Conservation (phyloP, 2,329 filamentous ascomycete genomes). For the Aspergillus versicolor region DNA sequence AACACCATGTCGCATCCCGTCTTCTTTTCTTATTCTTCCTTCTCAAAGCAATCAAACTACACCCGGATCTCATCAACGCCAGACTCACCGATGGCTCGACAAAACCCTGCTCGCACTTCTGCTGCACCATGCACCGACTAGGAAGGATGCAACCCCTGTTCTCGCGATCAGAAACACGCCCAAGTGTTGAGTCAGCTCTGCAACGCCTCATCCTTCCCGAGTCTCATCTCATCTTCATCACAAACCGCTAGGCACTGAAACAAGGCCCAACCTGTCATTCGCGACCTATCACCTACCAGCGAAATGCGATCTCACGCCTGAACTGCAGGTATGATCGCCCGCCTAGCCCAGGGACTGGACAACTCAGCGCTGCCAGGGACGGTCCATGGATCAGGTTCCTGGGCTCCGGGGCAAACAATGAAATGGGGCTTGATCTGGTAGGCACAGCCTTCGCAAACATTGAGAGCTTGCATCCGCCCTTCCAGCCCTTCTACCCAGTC, state of each 20-base stretch:
- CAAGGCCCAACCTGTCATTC: background rate
- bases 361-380: background rate
- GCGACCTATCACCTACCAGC: background rate
- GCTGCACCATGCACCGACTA: background rate
- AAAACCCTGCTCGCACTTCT: background rate
- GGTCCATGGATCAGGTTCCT: background rate
- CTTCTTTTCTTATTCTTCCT: background rate
- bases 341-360: background rate
- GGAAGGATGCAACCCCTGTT: slow-evolving; percentile 1
- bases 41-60: background rate
- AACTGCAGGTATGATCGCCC: background rate
- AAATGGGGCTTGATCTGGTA: background rate
- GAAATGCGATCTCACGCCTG: background rate
- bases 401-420: background rate
- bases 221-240: slow-evolving; percentile 1
- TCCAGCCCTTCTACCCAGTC: background rate
- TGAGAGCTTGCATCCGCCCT: background rate
- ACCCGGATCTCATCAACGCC: background rate
- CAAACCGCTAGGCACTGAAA: background rate
- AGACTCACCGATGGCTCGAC: background rate
- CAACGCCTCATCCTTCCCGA: background rate
- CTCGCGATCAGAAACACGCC: background rate
- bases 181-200: background rate
- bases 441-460: background rate
- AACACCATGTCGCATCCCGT: background rate